Evolutionary conservation across 2,329 filamentous ascomycete species (phyloP).

Genomic region (Chrysosphaeria jannelii): DNA sequence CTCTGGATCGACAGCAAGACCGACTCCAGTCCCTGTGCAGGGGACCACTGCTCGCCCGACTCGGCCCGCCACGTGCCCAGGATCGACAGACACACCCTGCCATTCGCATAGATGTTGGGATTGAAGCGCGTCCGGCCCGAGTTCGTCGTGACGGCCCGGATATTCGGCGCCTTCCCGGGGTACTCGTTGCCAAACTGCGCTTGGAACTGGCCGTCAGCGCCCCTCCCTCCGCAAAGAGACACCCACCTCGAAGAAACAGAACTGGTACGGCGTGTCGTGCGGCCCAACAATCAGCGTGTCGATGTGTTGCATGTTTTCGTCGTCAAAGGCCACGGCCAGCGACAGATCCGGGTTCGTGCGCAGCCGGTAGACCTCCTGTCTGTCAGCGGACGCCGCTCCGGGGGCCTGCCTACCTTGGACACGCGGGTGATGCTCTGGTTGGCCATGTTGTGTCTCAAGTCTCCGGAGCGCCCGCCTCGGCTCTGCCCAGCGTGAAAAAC

Average conservation of each 20-base stretch:
- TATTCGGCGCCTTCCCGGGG: slow-evolving; percentile 32
- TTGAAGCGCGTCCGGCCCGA: slow-evolving; percentile 74
- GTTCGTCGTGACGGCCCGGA: slow-evolving; percentile 58
- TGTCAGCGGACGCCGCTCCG: too few relatives aligned
- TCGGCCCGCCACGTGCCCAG: slow-evolving; percentile 83
- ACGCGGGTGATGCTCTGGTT: too few relatives aligned
- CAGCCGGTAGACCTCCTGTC: too few relatives aligned
- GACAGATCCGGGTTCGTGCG: slow-evolving; percentile 20
- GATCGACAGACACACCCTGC: slow-evolving; percentile 86
- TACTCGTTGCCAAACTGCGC: slow-evolving; percentile 70
- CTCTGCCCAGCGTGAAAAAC: too few relatives aligned
- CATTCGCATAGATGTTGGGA: slow-evolving; percentile 77
- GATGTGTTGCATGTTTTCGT: slow-evolving; percentile 68
- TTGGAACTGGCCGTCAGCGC: too few relatives aligned
- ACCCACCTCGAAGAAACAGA: slow-evolving; percentile 91
- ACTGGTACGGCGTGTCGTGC: slow-evolving; percentile 85
- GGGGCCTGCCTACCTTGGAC: too few relatives aligned
- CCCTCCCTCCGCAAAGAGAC: too few relatives aligned
- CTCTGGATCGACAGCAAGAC: slow-evolving; percentile 89
- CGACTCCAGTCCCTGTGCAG: slow-evolving; percentile 81
- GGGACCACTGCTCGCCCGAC: slow-evolving; percentile 81
- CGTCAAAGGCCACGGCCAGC: slow-evolving; percentile 61
- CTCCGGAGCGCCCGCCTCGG: too few relatives aligned
- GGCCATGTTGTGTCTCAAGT: too few relatives aligned
- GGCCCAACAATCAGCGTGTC: slow-evolving; percentile 74